These are phyloP conservation scores for Fraxinus dipetala DNA, from an alignment of 305 asterid species.

Conservation along the genomic window DNA sequence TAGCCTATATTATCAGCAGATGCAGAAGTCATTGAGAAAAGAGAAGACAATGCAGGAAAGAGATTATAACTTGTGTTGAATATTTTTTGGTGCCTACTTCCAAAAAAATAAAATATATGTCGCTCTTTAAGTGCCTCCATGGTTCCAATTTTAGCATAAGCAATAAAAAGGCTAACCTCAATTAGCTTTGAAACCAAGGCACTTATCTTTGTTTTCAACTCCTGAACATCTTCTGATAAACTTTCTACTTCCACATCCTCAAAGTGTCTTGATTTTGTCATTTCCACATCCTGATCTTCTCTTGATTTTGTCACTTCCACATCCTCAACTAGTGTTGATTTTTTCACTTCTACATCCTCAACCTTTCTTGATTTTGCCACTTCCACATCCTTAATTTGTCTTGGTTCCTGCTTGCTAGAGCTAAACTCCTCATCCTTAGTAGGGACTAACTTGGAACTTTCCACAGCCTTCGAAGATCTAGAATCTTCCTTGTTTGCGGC, in stretches of 20 bases:
- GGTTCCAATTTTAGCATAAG: constrained; percentile 2
- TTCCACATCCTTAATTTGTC: neutral
- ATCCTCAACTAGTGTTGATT: constrained; percentile 33
- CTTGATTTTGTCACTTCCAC: constrained; percentile 25
- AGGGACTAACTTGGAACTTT: neutral
- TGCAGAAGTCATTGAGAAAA: neutral
- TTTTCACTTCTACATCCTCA: constrained; percentile 24
- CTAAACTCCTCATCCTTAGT: neutral
- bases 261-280: constrained; percentile 13
- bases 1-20: neutral
- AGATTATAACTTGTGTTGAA: neutral
- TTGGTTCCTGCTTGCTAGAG: neutral
- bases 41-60: neutral
- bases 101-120: neutral
- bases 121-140: neutral
- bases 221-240: constrained; percentile 45
- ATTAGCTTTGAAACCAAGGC: constrained; percentile 56
- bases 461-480: neutral
- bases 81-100: neutral
- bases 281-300: neutral
- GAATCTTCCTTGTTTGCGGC: neutral
- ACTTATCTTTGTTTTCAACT: constrained; percentile 49
- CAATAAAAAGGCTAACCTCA: constrained; percentile 50
- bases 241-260: constrained; percentile 40
- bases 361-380: constrained; percentile 5